Percentiles rank a stretch among this genome's conserved stretches.
Evolutionary conservation across 2,329 filamentous ascomycete species (phyloP).

Genomic region (Pezizomycotina sp.): DNA sequence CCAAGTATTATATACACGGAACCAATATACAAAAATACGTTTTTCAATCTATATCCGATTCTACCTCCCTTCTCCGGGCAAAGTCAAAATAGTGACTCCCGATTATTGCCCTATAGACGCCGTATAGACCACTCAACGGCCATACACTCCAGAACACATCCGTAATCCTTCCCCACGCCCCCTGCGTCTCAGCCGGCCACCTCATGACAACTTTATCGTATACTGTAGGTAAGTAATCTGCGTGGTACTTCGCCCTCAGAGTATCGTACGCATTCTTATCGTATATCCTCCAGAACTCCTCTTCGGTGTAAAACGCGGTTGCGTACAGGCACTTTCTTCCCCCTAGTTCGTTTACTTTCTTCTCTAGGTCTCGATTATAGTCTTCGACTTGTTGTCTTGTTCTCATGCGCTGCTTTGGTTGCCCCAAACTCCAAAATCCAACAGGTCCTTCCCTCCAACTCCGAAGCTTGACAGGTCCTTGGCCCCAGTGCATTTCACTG

Average conservation of each 20-base stretch:
- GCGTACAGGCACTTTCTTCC: slow-evolving; percentile 58
- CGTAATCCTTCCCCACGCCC: too few species aligned
- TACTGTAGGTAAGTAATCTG: slow-evolving; percentile 43
- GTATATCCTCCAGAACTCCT: slow-evolving; percentile 52
- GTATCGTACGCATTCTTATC: slow-evolving; percentile 43
- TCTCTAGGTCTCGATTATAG: slow-evolving; percentile 45
- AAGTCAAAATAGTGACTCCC: slow-evolving; percentile 32
- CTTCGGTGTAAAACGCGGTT: slow-evolving; percentile 49
- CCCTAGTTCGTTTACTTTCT: slow-evolving; percentile 40
- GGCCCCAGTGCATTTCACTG: slow-evolving; percentile 34
- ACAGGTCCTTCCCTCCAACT: slow-evolving; percentile 29
- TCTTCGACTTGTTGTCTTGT: slow-evolving; percentile 35
- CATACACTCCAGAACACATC: slow-evolving; percentile 30
- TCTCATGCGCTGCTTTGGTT: slow-evolving; percentile 26
- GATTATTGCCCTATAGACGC: slow-evolving; percentile 42
- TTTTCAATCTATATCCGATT: too few species aligned
- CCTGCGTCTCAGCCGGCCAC: slow-evolving; percentile 26
- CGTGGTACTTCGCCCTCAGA: slow-evolving; percentile 42
- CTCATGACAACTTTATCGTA: slow-evolving; percentile 49
- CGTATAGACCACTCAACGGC: slow-evolving; percentile 44
- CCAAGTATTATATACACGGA: too few species aligned
- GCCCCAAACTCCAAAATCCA: slow-evolving; percentile 52
- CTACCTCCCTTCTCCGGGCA: too few species aligned
- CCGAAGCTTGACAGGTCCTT: slow-evolving; percentile 13
- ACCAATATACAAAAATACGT: too few species aligned